These are phyloP conservation scores for Dictyostelium purpureum DNA, from an alignment of 78 protist species.

Conservation along the genomic window DNA sequence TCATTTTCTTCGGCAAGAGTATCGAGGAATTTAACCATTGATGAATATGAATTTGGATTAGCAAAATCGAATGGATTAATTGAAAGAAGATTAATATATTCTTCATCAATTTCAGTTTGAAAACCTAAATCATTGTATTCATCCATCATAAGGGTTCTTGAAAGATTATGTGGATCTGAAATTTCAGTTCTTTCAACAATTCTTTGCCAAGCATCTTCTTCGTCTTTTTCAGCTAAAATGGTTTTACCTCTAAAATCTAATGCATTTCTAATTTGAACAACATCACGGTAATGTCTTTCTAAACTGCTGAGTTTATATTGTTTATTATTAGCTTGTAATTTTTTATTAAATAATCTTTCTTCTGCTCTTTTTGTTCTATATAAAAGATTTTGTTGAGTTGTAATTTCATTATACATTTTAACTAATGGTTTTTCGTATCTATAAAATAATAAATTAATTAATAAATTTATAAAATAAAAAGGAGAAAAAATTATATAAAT, in stretches of 20 bases:
- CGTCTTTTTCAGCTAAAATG: background rate
- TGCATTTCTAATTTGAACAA: constrained; percentile 53
- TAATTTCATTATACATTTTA: constrained; percentile 28
- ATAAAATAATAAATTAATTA: background rate
- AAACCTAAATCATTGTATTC: constrained; percentile 57
- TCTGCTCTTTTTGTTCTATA: constrained; percentile 12
- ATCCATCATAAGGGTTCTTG: constrained; percentile 29
- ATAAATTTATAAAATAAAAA: background rate
- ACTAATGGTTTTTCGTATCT: constrained; percentile 72
- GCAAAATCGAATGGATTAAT: constrained; percentile 44
- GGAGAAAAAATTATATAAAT: background rate
- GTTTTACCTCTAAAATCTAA: constrained; percentile 14
- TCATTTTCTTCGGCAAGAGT: no score
- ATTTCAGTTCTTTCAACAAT: constrained; percentile 46
- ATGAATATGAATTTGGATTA: constrained; percentile 46
- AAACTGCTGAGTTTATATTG: background rate
- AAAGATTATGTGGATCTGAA: constrained; percentile 23
- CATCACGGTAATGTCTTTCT: constrained; percentile 42
- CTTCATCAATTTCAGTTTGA: background rate
- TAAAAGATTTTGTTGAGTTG: background rate
- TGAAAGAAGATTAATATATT: constrained; percentile 23
- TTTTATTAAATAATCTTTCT: constrained; percentile 17
- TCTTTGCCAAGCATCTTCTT: constrained; percentile 70
- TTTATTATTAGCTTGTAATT: background rate
- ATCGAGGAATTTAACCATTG: constrained; percentile 3